Conservation (phyloP, 108 stramenopile species). For the Cyclotella cryptica region DNA sequence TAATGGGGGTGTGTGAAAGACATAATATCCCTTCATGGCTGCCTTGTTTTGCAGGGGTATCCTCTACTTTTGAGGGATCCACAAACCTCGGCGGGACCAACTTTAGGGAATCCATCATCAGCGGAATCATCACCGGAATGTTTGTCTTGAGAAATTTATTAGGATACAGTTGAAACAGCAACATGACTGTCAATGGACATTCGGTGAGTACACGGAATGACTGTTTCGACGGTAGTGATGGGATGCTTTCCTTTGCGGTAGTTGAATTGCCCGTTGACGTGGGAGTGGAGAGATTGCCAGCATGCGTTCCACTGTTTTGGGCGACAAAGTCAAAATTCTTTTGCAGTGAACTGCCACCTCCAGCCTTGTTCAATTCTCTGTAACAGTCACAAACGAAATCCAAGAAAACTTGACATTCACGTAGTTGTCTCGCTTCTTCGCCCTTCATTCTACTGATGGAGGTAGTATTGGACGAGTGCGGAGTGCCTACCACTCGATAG, state of each 20-base stretch:
- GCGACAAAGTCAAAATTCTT: conserved; percentile 8
- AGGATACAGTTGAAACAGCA: conserved; percentile 93
- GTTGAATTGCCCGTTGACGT: neutral
- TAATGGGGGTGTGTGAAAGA: neutral
- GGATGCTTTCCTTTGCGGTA: neutral
- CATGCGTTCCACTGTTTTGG: neutral
- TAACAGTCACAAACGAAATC: conserved; percentile 33
- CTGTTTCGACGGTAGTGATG: conserved; percentile 54
- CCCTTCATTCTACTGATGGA: conserved; percentile 6
- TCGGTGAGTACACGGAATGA: conserved; percentile 92
- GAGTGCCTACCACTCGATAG: neutral
- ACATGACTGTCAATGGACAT: conserved; percentile 91
- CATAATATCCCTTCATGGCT: neutral
- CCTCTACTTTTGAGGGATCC: conserved; percentile 24
- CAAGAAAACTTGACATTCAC: conserved; percentile 29
- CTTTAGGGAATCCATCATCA: conserved; percentile 91
- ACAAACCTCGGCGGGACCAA: conserved; percentile 66
- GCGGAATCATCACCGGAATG: conserved; percentile 81
- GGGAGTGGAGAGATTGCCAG: conserved; percentile 8
- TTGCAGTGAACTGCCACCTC: conserved; percentile 1
- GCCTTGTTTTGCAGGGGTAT: conserved; percentile 6
- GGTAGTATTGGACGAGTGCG: neutral
- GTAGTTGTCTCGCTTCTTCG: conserved; percentile 11
- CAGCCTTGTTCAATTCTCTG: conserved; percentile 15
- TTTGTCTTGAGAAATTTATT: conserved; percentile 77